phyloP scores from a whole-genome alignment of 208 protist genomes.

The Trypanosoma scelopori region DNA sequence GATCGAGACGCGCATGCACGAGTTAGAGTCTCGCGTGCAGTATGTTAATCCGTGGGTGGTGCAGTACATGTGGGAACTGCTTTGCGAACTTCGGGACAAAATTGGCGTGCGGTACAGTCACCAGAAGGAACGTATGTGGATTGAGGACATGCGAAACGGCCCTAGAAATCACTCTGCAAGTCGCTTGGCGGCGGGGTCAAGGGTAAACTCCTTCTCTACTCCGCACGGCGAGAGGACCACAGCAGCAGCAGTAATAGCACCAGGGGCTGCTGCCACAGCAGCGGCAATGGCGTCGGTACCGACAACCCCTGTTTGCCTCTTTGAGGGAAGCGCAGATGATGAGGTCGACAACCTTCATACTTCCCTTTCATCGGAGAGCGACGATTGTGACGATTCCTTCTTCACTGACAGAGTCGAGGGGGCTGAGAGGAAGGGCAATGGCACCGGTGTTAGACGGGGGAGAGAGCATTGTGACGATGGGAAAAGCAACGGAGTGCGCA shows the following conservation, averaged over 20 bases:
- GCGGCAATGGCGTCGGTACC: not conserved
- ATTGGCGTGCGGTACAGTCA: slow-evolving; percentile 15
- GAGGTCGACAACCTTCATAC: slow-evolving; percentile 4
- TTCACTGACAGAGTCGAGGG: not conserved
- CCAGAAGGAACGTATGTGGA: slow-evolving; percentile 9
- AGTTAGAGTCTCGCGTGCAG: slow-evolving; percentile 34
- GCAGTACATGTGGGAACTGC: slow-evolving; percentile 35
- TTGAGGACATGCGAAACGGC: slow-evolving; percentile 8
- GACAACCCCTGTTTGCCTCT: slow-evolving; percentile 9
- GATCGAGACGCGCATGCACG: slow-evolving; percentile 33
- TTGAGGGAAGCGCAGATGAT: slow-evolving; percentile 4
- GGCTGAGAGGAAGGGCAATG: not conserved
- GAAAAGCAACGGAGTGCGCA: not conserved
- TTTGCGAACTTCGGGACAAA: slow-evolving; percentile 24
- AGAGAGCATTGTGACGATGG: too few species aligned
- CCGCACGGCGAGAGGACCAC: not conserved
- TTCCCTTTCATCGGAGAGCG: slow-evolving; percentile 25
- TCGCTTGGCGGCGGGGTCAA: slow-evolving; percentile 9
- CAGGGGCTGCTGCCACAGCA: too few species aligned
- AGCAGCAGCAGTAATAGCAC: not conserved
- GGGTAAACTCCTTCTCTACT: not conserved
- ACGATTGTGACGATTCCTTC: not conserved
- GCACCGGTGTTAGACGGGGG: not conserved
- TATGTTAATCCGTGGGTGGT: slow-evolving; percentile 39
- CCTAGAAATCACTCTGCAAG: not conserved